Base-by-base conservation (phyloP, 306 rosid species). In the Malus sylvestris region DNA sequence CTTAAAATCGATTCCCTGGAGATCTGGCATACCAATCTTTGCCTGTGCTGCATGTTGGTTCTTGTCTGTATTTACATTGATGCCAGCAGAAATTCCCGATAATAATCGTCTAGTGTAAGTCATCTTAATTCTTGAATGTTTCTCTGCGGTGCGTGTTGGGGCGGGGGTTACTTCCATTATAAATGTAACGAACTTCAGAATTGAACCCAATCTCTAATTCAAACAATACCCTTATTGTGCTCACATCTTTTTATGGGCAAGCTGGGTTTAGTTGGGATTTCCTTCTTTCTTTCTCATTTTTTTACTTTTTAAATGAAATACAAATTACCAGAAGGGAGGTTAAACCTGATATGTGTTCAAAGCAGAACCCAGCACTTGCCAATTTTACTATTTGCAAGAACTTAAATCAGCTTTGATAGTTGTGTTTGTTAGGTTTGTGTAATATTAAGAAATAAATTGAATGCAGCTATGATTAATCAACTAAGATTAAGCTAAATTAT, bases 21-120 rank as follows among this genome's bases (percentile, higher is more conserved):
- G 96, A 90, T 86, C 89, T 66, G 91, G 89, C 55, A 79, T 90
- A 68, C 93, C 96, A 3, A 55, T 87, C 46, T 93, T 83, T 84
- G 94, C 85, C 72, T 85, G 88, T 84, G 78, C 80, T 71, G 77
- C 88, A 23, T 93, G 94, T 83, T 93, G 94, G 93, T 86, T 89
- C 72, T 80, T 93, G 84, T 93, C 98, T 49, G 40, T 87, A 19
- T 90, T 93, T 83, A 93, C 98, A 46, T 83, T 93, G 88, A 93
- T 90, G 98, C 98, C 96, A n/a, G 96, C 96, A 73, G 96, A 93
- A 83, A 93, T 93, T 81, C 96, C 94, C 10, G 98, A 93, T 81
- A 90, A 93, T 79, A 93, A 88, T 80, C 74, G 74, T 59, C 81
- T 93, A 73, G 98, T 93, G 98, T 90, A 89, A 83, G 97, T 82